Conservation (phyloP, 139 green algal genomes). For the Chlorella vulgaris region DNA sequence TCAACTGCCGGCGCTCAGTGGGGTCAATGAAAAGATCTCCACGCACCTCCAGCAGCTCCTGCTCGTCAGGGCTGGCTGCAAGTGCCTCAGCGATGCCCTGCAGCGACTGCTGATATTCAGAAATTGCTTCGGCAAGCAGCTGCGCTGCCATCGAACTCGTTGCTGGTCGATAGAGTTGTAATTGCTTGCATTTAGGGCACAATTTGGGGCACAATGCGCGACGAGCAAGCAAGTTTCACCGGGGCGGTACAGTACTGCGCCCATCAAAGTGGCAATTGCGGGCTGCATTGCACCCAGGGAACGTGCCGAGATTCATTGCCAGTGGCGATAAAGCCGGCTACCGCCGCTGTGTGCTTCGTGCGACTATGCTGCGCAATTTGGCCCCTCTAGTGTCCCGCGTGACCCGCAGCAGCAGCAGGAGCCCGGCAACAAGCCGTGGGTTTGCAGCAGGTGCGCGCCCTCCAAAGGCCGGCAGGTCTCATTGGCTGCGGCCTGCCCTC, state of each 20-base stretch:
- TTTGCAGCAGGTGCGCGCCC: not conserved
- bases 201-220: too few species aligned
- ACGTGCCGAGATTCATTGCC: too few species aligned
- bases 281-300: too few species aligned
- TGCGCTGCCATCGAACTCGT: conserved; percentile 1
- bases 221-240: too few species aligned
- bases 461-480: not conserved
- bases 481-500: too few species aligned
- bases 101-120: not conserved
- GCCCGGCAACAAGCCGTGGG: not conserved
- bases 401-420: not conserved
- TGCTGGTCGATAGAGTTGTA: not conserved
- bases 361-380: not conserved
- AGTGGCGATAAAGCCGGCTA: too few species aligned
- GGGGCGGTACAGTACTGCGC: too few species aligned
- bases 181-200: not conserved
- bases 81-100: conserved; percentile 15
- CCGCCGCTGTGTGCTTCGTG: not conserved
- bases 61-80: conserved; percentile 3
- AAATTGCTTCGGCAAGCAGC: conserved; percentile 14
- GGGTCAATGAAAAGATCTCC: not conserved
- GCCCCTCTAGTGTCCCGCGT: not conserved
- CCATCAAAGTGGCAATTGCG: too few species aligned
- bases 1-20: not conserved
- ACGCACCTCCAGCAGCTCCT: conserved; percentile 27